Percentiles rank a stretch among this genome's conserved stretches.
phyloP scores from a whole-genome alignment of 768 basidiomycete species.

The Lyophyllum atratum region DNA sequence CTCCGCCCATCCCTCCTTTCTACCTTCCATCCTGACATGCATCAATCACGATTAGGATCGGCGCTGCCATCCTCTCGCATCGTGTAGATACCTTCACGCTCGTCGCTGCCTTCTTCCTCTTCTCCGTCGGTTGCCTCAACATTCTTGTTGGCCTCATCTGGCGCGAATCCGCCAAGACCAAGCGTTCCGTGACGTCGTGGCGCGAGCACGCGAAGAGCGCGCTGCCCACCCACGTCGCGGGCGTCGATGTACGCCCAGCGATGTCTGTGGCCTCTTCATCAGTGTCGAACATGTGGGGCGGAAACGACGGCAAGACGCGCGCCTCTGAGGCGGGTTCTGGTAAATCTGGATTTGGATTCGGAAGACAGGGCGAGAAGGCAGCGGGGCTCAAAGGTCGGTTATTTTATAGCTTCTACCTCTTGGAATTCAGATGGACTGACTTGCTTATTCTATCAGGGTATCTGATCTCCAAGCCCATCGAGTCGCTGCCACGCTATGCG shows the following conservation, averaged over 20 bases:
- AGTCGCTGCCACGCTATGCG: conserved; percentile 62
- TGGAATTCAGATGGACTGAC: conserved; percentile 3
- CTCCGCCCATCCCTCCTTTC: not conserved
- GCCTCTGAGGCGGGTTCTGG: conserved; percentile 12
- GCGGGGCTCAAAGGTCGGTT: conserved; percentile 58
- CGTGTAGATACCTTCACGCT: conserved; percentile 87
- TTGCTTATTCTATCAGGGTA: conserved; percentile 36
- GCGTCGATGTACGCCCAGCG: conserved; percentile 35
- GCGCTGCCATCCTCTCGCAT: conserved; percentile 73
- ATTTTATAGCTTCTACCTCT: not conserved
- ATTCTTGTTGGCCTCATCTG: conserved; percentile 76
- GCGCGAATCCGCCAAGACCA: conserved; percentile 59
- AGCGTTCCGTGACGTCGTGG: conserved; percentile 68
- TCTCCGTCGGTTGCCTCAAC: conserved; percentile 89
- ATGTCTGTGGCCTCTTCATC: conserved; percentile 36
- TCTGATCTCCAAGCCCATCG: conserved; percentile 62
- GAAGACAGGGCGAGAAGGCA: conserved; percentile 74
- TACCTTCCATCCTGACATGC: not conserved
- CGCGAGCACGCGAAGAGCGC: conserved; percentile 51
- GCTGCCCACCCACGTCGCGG: conserved; percentile 51
- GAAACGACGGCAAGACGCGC: conserved; percentile 14
- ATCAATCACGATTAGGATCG: conserved; percentile 44
- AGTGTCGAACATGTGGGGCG: conserved; percentile 34
- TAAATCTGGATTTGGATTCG: conserved; percentile 73
- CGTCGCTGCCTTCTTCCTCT: conserved; percentile 90